Percentiles rank a stretch among this genome's conserved stretches.
Evolutionary conservation across 1,139 yeast species (phyloP).

Genomic region (Yamadazyma diospyri): DNA sequence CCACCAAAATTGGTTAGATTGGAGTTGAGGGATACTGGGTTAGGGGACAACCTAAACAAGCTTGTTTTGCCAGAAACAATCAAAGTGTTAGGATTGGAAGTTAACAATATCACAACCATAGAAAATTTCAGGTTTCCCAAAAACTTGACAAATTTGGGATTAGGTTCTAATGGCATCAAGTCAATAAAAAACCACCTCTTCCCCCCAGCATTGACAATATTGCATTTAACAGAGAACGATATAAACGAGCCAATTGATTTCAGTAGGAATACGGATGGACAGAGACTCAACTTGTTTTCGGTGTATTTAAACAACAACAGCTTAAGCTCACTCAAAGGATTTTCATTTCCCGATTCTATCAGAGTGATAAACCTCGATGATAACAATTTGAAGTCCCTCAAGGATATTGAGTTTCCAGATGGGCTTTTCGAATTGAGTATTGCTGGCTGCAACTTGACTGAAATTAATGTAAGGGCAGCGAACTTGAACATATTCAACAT

Average conservation of each 20-base stretch:
- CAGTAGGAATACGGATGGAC: slow-evolving; percentile 14
- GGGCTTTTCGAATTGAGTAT: slow-evolving; percentile 20
- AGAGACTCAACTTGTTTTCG: slow-evolving; percentile 15
- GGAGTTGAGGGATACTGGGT: slow-evolving; percentile 19
- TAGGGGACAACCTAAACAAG: slow-evolving; percentile 14
- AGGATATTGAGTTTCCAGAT: slow-evolving; percentile 13
- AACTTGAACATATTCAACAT: slow-evolving; percentile 8
- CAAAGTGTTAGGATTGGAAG: slow-evolving; percentile 20
- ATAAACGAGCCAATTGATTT: slow-evolving; percentile 17
- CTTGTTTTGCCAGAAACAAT: slow-evolving; percentile 19
- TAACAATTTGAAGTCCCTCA: slow-evolving; percentile 14
- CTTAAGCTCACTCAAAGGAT: slow-evolving; percentile 13
- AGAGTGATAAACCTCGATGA: slow-evolving; percentile 21
- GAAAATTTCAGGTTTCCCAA: slow-evolving; percentile 20
- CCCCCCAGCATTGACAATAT: slow-evolving; percentile 16
- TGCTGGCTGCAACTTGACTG: slow-evolving; percentile 18
- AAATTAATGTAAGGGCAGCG: slow-evolving; percentile 16
- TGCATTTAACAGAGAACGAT: slow-evolving; percentile 24
- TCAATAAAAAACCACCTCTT: slow-evolving; percentile 13
- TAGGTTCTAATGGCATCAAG: slow-evolving; percentile 20
- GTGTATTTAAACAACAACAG: slow-evolving; percentile 20
- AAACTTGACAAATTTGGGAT: slow-evolving; percentile 17
- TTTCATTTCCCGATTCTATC: slow-evolving; percentile 17
- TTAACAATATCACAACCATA: slow-evolving; percentile 19
- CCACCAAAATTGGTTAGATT: slow-evolving; percentile 16